Evolutionary conservation across 306 rosid species (phyloP).

Genomic region (Citrullus colocynthis): DNA sequence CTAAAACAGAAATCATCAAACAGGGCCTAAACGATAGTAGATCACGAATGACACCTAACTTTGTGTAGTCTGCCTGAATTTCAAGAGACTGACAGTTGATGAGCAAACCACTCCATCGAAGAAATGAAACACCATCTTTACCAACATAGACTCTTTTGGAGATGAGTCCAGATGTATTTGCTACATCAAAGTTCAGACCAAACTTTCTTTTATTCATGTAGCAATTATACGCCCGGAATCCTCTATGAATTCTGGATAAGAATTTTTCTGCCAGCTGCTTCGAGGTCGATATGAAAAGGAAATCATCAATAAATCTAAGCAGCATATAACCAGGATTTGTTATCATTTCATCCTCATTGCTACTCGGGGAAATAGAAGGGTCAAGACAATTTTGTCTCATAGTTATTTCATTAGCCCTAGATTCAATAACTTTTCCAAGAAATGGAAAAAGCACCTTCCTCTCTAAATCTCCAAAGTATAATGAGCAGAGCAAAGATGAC

Average conservation of each 20-base stretch:
- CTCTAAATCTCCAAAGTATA: slow-evolving; percentile 68
- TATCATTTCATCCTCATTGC: slow-evolving; percentile 9
- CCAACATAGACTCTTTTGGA: slow-evolving; percentile 37
- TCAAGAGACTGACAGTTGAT: slow-evolving; percentile 63
- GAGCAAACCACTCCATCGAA: slow-evolving; percentile 85
- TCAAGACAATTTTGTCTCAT: not conserved
- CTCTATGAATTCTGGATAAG: slow-evolving; percentile 58
- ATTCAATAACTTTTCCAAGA: slow-evolving; percentile 34
- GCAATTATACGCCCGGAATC: slow-evolving; percentile 76
- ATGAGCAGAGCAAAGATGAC: slow-evolving; percentile 77
- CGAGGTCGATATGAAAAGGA: slow-evolving; percentile 74
- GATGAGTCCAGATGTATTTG: slow-evolving; percentile 16
- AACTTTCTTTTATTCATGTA: slow-evolving; percentile 70
- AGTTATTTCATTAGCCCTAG: slow-evolving; percentile 3
- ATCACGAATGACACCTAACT: slow-evolving; percentile 23
- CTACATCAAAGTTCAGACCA: slow-evolving; percentile 51
- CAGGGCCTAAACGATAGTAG: not conserved
- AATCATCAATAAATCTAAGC: slow-evolving; percentile 61
- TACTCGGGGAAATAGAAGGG: slow-evolving; percentile 12
- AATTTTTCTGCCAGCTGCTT: slow-evolving; percentile 52
- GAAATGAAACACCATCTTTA: slow-evolving; percentile 47
- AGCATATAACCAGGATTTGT: slow-evolving; percentile 26
- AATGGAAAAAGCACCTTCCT: slow-evolving; percentile 54
- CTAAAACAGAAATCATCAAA: not conserved
- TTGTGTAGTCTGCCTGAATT: slow-evolving; percentile 83